These are phyloP conservation scores for Citropsis articulata DNA, from an alignment of 345 rosid species.

Conservation along the genomic window DNA sequence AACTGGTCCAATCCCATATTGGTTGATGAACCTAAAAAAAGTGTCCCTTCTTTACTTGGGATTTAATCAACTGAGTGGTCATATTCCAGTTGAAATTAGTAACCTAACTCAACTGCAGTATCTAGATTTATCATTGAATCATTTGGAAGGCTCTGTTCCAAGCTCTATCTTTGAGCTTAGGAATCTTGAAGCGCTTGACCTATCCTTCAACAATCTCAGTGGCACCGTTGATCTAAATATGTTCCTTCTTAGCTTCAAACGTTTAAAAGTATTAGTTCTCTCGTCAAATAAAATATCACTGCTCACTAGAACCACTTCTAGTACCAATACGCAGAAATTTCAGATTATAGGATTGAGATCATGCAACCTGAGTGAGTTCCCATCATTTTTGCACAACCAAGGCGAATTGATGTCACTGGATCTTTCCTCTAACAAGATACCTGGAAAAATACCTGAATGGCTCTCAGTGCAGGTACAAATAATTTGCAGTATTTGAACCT, in stretches of 20 bases:
- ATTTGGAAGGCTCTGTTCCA: neutral
- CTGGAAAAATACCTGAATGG: neutral
- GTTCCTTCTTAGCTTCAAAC: no score
- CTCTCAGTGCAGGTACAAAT: neutral
- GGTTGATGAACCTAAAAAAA: neutral
- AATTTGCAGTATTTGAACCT: neutral
- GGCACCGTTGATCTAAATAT: neutral
- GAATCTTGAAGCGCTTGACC: neutral
- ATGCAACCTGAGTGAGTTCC: neutral
- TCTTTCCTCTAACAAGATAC: neutral
- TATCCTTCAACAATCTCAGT: constrained; percentile 4
- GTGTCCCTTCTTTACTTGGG: neutral
- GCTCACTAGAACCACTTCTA: no score
- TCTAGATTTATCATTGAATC: neutral
- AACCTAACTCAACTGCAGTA: neutral
- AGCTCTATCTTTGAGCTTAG: no score
- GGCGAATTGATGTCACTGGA: neutral
- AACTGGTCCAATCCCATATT: constrained; percentile 18
- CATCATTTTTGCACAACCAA: neutral
- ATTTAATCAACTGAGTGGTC: neutral
- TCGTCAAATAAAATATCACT: no score
- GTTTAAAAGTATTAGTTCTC: no score
- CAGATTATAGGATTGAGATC: neutral
- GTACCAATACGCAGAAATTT: no score
- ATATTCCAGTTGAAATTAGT: neutral